Evolutionary conservation across 2,329 filamentous ascomycete genomes (phyloP).

Genomic region (Ceratocystis variospora): DNA sequence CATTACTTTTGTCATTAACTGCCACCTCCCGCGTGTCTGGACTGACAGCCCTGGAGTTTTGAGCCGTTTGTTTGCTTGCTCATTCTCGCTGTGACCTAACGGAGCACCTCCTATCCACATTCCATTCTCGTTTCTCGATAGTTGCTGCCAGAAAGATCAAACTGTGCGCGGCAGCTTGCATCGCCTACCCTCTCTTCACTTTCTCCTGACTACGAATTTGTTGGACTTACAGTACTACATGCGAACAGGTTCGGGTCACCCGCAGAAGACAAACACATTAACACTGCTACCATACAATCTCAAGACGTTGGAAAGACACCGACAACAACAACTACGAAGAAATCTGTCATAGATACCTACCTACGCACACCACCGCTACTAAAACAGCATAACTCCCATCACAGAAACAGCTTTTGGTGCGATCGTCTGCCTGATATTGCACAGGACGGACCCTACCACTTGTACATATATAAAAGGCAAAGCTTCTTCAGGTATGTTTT

Average conservation of each 20-base stretch:
- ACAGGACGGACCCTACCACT: not conserved
- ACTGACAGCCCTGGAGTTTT: not conserved
- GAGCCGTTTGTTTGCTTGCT: constrained; percentile 1
- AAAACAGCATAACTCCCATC: not conserved
- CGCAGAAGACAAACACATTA: constrained; percentile 25
- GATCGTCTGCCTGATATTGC: not conserved
- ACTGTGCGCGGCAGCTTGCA: not conserved
- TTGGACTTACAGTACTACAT: constrained; percentile 19
- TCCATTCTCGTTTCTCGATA: not conserved
- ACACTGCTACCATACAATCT: not conserved
- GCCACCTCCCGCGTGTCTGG: constrained; percentile 1
- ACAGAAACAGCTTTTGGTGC: not conserved
- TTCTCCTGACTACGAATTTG: constrained; percentile 24
- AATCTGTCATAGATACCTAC: not conserved
- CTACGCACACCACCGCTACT: not conserved
- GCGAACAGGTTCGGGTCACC: constrained; percentile 35
- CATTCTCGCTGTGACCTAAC: not conserved
- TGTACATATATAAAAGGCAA: not conserved
- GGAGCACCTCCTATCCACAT: not conserved
- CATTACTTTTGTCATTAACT: constrained; percentile 1
- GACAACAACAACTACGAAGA: not conserved
- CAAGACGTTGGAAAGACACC: not conserved
- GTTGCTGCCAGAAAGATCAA: not conserved
- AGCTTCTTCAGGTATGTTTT: not conserved
- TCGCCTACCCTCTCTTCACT: not conserved